phyloP scores from a whole-genome alignment of 2,329 filamentous ascomycete species.

The Trichoderma koningii region DNA sequence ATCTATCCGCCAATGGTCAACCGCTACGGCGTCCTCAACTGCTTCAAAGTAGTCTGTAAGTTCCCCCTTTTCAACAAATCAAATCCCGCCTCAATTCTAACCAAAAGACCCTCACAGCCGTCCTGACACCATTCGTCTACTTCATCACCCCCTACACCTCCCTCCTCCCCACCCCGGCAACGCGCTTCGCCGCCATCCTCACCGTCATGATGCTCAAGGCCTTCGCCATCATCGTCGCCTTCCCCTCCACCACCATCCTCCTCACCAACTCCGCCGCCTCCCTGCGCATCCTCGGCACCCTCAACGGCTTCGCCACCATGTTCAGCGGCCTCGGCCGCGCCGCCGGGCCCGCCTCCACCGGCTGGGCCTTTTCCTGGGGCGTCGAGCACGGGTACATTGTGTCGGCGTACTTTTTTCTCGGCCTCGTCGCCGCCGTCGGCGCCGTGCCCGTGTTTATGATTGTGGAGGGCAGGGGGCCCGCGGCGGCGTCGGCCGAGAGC shows the following conservation, averaged over 20 bases:
- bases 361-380: slow-evolving; percentile 73
- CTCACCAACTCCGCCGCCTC: slow-evolving; percentile 83
- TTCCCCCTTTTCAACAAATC: not conserved
- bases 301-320: slow-evolving; percentile 88
- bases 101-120: slow-evolving; percentile 42
- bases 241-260: slow-evolving; percentile 86
- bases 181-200: slow-evolving; percentile 65
- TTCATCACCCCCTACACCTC: slow-evolving; percentile 79
- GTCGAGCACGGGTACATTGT: slow-evolving; percentile 75
- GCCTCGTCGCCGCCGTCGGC: slow-evolving; percentile 62
- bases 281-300: slow-evolving; percentile 73
- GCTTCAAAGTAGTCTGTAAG: slow-evolving; percentile 65
- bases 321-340: slow-evolving; percentile 80
- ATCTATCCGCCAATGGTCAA: slow-evolving; percentile 77
- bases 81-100: not conserved
- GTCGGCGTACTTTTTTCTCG: slow-evolving; percentile 79
- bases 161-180: slow-evolving; percentile 52
- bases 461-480: slow-evolving; percentile 71
- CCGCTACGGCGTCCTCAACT: slow-evolving; percentile 71
- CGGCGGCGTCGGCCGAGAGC: slow-evolving; percentile 36
- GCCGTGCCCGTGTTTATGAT: slow-evolving; percentile 74
- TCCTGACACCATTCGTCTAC: slow-evolving; percentile 74
- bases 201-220: slow-evolving; percentile 72
- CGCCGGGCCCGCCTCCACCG: slow-evolving; percentile 72
- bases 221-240: slow-evolving; percentile 76